Evolutionary conservation across 1,284 basidiomycete genomes (phyloP), one percentile per base, ranked within the genome.

Genomic region (Ceratobasidium sp.): DNA sequence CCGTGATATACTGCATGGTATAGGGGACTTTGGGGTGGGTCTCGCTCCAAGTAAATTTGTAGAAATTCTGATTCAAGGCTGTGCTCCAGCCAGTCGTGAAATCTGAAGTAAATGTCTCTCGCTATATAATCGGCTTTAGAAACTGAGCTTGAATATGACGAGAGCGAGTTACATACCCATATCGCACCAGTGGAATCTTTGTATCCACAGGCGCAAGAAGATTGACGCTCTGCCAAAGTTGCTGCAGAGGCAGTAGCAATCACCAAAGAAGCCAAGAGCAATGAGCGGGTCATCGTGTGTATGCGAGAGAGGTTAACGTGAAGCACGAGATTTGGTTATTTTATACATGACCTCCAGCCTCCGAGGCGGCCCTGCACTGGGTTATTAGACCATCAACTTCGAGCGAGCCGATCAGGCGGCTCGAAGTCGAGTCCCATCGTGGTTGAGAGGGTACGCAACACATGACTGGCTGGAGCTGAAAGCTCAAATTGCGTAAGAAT

Each of bases 171-270:
- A 80, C 74, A 23, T 48, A 80, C 80, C 80, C 80, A 80, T 46
- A 80, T 67, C 20, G 59, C 62, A 10, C 78, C 75, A 35, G 60
- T 78, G 14, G 78, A 77, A 64, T 80, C 80, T 27, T 79, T 71
- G 65, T 79, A 80, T 14, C 80, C 80, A 57, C 80, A 80, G 6
- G 77, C 70, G 60, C 80, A 80, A 27, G 77, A 41, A n/a, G 79
- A 50, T 54, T 78, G 67, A 38, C 77, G 71, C 23, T 74, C 67
- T 10, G 69, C 23, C 44, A 78, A 35, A 44, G 62, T 62, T 27
- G 69, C 55, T 33, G 57, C 68, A 41, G 68, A 73, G n/a, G 46
- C 41, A 27, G 33, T 35, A 6, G 62, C 46, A n/a, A 55, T 44
- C 5, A 54, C 60, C 41, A 70, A 54, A 54, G 54, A 57, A n/a